Conservation (phyloP, 768 basidiomycete species). For the Austroboletus eburneus region DNA sequence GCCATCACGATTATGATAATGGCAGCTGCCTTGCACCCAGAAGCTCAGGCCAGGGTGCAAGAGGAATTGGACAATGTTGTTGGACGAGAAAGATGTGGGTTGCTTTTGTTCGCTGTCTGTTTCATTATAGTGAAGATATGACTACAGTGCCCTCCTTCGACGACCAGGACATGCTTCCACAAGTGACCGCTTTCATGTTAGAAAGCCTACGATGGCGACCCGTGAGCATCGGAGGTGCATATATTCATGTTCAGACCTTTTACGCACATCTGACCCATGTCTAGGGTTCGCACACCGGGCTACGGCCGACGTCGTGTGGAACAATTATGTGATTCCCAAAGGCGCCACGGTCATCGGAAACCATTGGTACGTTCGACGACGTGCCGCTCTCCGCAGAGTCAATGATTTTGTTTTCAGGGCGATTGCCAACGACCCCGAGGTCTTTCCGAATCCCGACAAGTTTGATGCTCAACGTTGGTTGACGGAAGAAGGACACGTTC, state of each 20-base stretch:
- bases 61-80: conserved; percentile 51
- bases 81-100: conserved; percentile 34
- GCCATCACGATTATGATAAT: conserved; percentile 52
- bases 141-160: conserved; percentile 34
- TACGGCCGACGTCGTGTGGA: conserved; percentile 48
- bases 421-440: conserved; percentile 48
- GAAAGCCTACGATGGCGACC: conserved; percentile 39
- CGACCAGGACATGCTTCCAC: conserved; percentile 32
- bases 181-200: conserved; percentile 34
- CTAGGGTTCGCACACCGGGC: conserved; percentile 57
- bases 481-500: conserved; percentile 16
- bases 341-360: conserved; percentile 37
- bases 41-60: conserved; percentile 46
- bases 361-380: conserved; percentile 23
- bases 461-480: conserved; percentile 58
- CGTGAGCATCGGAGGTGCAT: conserved; percentile 26
- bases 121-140: not conserved
- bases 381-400: too few species aligned
- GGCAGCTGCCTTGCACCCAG: conserved; percentile 50
- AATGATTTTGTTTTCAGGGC: conserved; percentile 14
- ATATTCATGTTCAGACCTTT: not conserved
- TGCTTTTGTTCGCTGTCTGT: not conserved
- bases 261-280: conserved; percentile 19
- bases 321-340: conserved; percentile 37
- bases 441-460: conserved; percentile 50